These are phyloP conservation scores for Pyrus bretschneideri DNA, from an alignment of 306 rosid genomes.

Conservation along the genomic window DNA sequence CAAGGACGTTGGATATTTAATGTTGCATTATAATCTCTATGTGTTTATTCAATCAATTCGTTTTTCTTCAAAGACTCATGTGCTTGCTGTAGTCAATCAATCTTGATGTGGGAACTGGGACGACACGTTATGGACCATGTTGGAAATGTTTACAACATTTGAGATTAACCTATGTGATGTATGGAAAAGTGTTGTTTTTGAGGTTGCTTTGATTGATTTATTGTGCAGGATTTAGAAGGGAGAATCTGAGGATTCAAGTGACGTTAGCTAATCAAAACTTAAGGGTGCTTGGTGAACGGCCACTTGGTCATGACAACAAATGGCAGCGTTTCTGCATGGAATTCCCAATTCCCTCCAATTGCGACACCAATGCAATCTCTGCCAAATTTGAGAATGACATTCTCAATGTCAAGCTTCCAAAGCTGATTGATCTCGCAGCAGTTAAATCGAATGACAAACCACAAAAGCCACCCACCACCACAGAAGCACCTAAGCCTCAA, in stretches of 20 bases:
- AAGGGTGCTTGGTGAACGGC: conserved; percentile 42
- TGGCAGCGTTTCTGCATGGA: conserved; percentile 55
- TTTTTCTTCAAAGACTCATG: too few species aligned
- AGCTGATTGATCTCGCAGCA: not conserved
- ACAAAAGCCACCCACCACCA: not conserved
- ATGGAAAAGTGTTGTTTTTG: not conserved
- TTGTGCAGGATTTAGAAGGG: conserved; percentile 47
- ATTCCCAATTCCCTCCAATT: conserved; percentile 33
- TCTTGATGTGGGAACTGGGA: too few species aligned
- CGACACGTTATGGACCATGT: too few species aligned
- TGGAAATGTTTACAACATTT: too few species aligned
- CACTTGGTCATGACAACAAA: conserved; percentile 1
- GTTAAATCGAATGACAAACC: not conserved
- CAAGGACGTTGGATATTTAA: not conserved
- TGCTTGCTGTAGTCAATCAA: too few species aligned
- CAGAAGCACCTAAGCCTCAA: not conserved
- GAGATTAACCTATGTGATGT: not conserved
- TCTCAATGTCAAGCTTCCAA: conserved; percentile 39
- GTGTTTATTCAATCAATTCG: too few species aligned
- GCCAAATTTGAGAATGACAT: conserved; percentile 54
- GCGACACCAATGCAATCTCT: conserved; percentile 24
- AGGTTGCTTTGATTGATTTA: not conserved
- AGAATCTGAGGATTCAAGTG: conserved; percentile 45
- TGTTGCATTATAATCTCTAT: not conserved
- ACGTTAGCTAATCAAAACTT: conserved; percentile 25